A percentile compares a stretch with the other conserved stretches of the same genome.
These are phyloP conservation scores for Neoscytalidium dimidiatum DNA, from an alignment of 2,329 filamentous ascomycete species.

Conservation along the genomic window DNA sequence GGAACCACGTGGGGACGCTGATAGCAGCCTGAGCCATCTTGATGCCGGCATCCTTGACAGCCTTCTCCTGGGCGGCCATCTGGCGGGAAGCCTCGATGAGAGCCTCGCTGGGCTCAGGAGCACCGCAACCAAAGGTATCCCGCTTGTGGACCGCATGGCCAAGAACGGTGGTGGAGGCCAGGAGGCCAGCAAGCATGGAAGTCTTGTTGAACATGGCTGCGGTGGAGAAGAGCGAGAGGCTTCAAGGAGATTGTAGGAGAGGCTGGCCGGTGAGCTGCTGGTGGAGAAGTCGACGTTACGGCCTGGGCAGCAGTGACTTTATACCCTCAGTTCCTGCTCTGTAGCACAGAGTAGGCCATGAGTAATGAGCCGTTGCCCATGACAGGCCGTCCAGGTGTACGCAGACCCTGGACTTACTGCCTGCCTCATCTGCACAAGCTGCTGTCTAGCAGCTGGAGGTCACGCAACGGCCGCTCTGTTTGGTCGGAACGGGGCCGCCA, in stretches of 20 bases:
- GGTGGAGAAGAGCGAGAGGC: neutral
- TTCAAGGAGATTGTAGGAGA: neutral
- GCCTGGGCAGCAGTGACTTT: neutral
- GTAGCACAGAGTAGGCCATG: neutral
- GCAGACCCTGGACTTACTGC: neutral
- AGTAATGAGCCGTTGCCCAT: neutral
- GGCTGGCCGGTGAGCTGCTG: conserved; percentile 2
- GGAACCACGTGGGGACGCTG: conserved; percentile 35
- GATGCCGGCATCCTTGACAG: conserved; percentile 3
- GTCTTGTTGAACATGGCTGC: conserved; percentile 6
- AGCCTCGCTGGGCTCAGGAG: conserved; percentile 23
- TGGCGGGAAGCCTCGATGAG: conserved; percentile 23
- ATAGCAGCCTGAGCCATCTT: conserved; percentile 24
- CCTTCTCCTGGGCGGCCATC: conserved; percentile 23
- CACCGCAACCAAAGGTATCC: conserved; percentile 21
- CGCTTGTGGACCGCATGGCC: conserved; percentile 9
- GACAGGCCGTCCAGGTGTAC: conserved; percentile 6
- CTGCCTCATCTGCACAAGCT: conserved; percentile 10
- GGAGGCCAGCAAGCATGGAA: neutral
- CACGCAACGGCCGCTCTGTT: neutral
- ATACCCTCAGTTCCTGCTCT: neutral
- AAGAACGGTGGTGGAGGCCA: neutral
- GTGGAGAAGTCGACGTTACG: neutral
- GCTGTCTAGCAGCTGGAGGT: neutral
- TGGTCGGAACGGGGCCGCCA: neutral